Base-by-base conservation (phyloP, 306 rosid species). In the Cucurbita argyrosperma region DNA sequence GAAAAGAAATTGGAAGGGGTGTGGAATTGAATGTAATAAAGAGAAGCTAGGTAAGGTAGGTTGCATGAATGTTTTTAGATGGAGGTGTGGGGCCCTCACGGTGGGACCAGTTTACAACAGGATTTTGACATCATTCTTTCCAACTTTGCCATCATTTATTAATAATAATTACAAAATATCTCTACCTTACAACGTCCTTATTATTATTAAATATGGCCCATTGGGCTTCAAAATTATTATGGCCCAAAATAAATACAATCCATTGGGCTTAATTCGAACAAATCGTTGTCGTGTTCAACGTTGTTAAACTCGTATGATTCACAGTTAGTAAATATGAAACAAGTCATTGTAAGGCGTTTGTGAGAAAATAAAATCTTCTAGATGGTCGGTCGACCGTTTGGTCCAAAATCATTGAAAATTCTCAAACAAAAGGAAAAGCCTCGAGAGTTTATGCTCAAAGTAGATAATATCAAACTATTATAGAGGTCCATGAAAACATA, bases 401-500 rank as follows among this genome's bases (percentile, higher is more conserved):
- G 21, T 19, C 21, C 21, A 19, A 19, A 19, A 19, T 19, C 21
- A 19, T 19, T 19, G 21, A 19, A 19, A 19, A 19, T 19, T 19
- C 21, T 19, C 21, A 19, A 19, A 19, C 21, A 19, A 19, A 19
- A 19, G 0, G 21, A 19, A 19, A 19, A 19, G 21, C 21, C 21
- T 19, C 21, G 21, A 26, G 30, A 21, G 23, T 21, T 26, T 26
- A 26, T 30, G 4, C 35, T 2, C 4, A 30, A 30, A 30, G 35
- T 30, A 3, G 4, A 30, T 30, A 30, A 30, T 30, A 30, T 30
- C 35, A 30, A 2, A 30, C 35, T 30, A 30, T 30, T 30, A 3
- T 30, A 3, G 4, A 89, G 86, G 83, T 80, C 96, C 55, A 65
- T 11, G n/a, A 96, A 90, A 42, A 42, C 42, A 39, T 4, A 39